Evolutionary conservation across 2,329 filamentous ascomycete species (phyloP), one percentile per base, ranked within the genome.

Genomic region (Lecanicillium sp.): DNA sequence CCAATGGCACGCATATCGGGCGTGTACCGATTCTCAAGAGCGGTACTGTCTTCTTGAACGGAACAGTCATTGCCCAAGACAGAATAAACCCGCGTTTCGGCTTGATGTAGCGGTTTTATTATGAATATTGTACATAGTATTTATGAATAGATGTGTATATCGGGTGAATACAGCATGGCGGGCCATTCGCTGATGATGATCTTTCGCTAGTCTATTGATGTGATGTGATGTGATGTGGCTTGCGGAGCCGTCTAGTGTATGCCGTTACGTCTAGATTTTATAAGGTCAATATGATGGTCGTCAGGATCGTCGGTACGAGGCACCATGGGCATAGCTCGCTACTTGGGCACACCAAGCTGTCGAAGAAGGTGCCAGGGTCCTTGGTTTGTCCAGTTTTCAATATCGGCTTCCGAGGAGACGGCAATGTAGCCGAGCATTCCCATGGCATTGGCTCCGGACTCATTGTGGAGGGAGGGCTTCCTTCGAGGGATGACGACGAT

Each of bases 401-500:
- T 42, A 8, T 42, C 48, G 9, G n/a, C 29, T 33, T 50, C 19
- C 20, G 42, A 45, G 2, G 48, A 33, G 11, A 50, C 48, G 12
- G 37, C 42, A n/a, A 50, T 47, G 37, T 41, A 36, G 6, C 74
- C 74, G 42, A 76, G 44, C 72, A 76, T 75, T 1, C 70, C 72
- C 1, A 65, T 62, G 1, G 71, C 63, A 53, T 75, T 75, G 1
- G 67, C 68, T 33, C 65, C 70, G 1, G 65, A 60, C 0, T 63
- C 67, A 9, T 21, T 41, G 9, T 63, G 55, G 14, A 66, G 59
- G 0, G 58, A 62, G 0, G 60, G 65, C 4, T 50, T 56, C 12
- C 63, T 60, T 20, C 74, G 60, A 3, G 74, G 73, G 20, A 76
- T 64, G 2, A 76, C 67, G n/a, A 76, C 55, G 19, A 77, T 65